These are phyloP conservation scores for Cercospora janseana DNA, from an alignment of 2,329 filamentous ascomycete species.

Conservation along the genomic window DNA sequence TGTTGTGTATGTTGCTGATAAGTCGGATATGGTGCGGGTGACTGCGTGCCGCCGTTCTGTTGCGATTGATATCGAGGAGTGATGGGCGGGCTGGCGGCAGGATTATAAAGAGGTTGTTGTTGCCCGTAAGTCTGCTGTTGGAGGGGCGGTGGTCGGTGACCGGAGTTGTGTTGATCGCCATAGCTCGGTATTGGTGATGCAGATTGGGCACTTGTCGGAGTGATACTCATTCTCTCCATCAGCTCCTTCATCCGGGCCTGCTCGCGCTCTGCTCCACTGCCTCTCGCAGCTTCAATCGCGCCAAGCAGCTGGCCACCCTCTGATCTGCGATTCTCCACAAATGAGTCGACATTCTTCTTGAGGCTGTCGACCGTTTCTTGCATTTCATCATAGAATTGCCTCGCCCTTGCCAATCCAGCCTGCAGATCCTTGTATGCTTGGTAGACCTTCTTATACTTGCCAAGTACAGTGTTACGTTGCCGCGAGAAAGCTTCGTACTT, in stretches of 20 bases:
- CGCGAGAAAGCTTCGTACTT: slow-evolving; percentile 89
- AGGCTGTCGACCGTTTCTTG: slow-evolving; percentile 34
- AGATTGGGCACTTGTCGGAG: slow-evolving; percentile 47
- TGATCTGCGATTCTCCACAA: slow-evolving; percentile 88
- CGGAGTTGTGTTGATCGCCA: slow-evolving; percentile 21
- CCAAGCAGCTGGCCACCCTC: slow-evolving; percentile 87
- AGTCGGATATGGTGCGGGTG: slow-evolving; percentile 24
- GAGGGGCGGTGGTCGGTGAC: slow-evolving; percentile 44
- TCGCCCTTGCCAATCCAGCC: slow-evolving; percentile 80
- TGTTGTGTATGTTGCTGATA: slow-evolving; percentile 28
- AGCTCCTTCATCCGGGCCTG: slow-evolving; percentile 80
- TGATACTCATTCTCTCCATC: slow-evolving; percentile 95
- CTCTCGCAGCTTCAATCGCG: slow-evolving; percentile 79
- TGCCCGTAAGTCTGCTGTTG: slow-evolving; percentile 46
- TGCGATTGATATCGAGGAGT: slow-evolving; percentile 45
- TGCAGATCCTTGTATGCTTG: slow-evolving; percentile 89
- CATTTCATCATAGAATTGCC: slow-evolving; percentile 92
- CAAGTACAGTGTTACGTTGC: slow-evolving; percentile 76
- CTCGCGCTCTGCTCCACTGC: slow-evolving; percentile 72
- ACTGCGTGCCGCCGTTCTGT: slow-evolving; percentile 34
- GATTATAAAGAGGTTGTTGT: slow-evolving; percentile 48
- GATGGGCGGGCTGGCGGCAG: slow-evolving; percentile 48
- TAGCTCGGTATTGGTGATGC: slow-evolving; percentile 41
- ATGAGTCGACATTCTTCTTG: slow-evolving; percentile 68
- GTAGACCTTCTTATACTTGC: slow-evolving; percentile 85